Evolutionary conservation across 129 eudicot species (phyloP), one percentile per base, ranked within the genome.

Genomic region (Glebionis coronaria): DNA sequence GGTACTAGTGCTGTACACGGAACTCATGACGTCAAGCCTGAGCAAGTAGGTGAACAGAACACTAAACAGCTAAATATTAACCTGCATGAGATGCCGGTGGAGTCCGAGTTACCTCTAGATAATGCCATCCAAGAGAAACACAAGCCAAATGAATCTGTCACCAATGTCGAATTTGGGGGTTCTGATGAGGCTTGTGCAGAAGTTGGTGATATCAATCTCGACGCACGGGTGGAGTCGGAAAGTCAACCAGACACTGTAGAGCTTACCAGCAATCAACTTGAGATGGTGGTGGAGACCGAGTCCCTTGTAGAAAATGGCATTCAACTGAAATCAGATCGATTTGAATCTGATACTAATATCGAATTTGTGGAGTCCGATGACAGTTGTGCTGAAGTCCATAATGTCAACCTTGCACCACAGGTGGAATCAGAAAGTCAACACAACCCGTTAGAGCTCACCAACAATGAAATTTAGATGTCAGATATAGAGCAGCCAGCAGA

Each of bases 341-440:
- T 44, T 16, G 29, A 18, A 14, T 2, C 45, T 27, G 56, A 47
- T 44, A 3, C 1, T 40, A 16, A 27, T 15, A 18, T 54, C 4
- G 53, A 40, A 19, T 11, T 4, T 27, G 12, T 19, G 13, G 57
- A 59, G 3, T 49, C 69, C 25, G 59, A 40, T 6, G 75, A 50
- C 8, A 68, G 21, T 11, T 45, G 15, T 16, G 31, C 25, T 18
- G 15, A 71, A 25, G 23, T 35, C 3, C 14, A 9, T 56, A 60
- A 56, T 67, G 38, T 63, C 20, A 25, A 44, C 35, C 20, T 53
- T 12, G 70, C 44, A 56, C 38, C 25, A 65, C 38, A 35, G 21
- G 12, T 23, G 62, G 65, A 58, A 62, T 5, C n/a, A 38, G 29
- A 15, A 29, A 62, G 54, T 16, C 68, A 23, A 56, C 23, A 40